Evolutionary conservation across 495 filamentous ascomycete genomes (phyloP), one percentile per base, ranked within the genome.

Genomic region (Schizothecium vesticola): DNA sequence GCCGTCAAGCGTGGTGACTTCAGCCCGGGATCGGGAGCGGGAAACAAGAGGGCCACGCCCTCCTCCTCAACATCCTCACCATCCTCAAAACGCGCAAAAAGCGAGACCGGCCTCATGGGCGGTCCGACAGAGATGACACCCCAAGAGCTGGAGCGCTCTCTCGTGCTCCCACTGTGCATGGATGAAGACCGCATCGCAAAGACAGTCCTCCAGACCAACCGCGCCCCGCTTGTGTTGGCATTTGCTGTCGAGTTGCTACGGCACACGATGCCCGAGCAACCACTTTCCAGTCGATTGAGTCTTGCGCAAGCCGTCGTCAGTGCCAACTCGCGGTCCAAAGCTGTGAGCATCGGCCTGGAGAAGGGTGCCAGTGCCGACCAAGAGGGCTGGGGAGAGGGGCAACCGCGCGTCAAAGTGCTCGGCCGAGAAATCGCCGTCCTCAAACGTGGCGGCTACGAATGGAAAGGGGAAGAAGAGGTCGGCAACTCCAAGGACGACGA

Each of bases 201-300:
- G 11, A 85, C 83, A n/a, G 77, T 84, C 13, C 70, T 96, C 0
- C 77, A 87, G 58, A 94, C 91, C 11, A 96, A 95, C 73, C 82
- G 92, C 43, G 92, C 92, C 13, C 92, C 92, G 7, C 80, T 96
- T 26, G 89, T 94, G 11, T 80, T 96, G 21, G 92, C 92, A 8
- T 95, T 94, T 78, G 90, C 90, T 1, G 85, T 93, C 19, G 84
- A 85, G 67, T 75, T 94, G 62, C 72, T 94, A 59, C 89, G 89
- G 63, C 87, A 89, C 72, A 93, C 92, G 0, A 94, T 92, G 88
- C 90, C 92, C 0, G 87, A 89, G 68, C 92, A 96, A 74, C 92
- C 92, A 4, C 81, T 89, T n/a, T 93, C 90, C 6, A 92, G 91
- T 70, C 83, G 91, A 56, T 77, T 95, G 24, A 94, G 91, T 74